A percentile compares a stretch with the other conserved stretches of the same genome.
These are phyloP conservation scores for Lumnitzera littorea DNA, from an alignment of 345 rosid genomes.

Conservation along the genomic window DNA sequence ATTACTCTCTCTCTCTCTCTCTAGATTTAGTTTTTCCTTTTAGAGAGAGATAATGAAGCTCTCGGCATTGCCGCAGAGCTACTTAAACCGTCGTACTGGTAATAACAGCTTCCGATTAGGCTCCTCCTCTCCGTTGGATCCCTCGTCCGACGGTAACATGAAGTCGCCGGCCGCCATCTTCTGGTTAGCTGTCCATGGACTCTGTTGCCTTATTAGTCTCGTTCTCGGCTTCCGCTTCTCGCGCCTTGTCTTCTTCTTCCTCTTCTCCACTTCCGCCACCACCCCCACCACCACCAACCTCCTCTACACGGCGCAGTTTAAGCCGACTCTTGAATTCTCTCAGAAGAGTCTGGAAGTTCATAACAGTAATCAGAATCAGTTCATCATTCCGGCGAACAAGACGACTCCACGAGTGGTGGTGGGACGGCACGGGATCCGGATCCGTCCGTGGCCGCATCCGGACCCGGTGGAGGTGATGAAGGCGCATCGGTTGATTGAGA, in stretches of 20 bases:
- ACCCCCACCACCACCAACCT: constrained; percentile 18
- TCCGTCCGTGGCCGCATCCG: constrained; percentile 99
- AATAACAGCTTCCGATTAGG: constrained; percentile 51
- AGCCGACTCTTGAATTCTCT: constrained; percentile 21
- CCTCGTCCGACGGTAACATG: constrained; percentile 43
- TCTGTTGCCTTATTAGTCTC: constrained; percentile 81
- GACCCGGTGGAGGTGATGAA: constrained; percentile 82
- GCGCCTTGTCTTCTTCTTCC: constrained; percentile 78
- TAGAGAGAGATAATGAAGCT: constrained; percentile 52
- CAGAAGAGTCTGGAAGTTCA: constrained; percentile 11
- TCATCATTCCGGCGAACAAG: constrained; percentile 12
- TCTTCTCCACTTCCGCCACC: constrained; percentile 59
- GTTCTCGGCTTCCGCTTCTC: constrained; percentile 94
- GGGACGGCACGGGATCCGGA: constrained; percentile 99
- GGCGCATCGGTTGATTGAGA: constrained; percentile 82
- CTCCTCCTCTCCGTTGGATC: constrained; percentile 47
- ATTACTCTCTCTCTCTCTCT: too few species aligned
- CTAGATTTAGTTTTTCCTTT: neutral
- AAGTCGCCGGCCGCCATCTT: constrained; percentile 65
- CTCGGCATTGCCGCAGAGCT: constrained; percentile 76
- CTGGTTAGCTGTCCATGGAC: constrained; percentile 71
- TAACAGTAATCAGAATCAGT: too few species aligned
- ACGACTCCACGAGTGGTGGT: constrained; percentile 72
- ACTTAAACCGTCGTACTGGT: constrained; percentile 48
- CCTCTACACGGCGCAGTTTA: constrained; percentile 62